These are phyloP conservation scores for Coprinellus micaceus DNA, from an alignment of 768 basidiomycete species.

Conservation along the genomic window DNA sequence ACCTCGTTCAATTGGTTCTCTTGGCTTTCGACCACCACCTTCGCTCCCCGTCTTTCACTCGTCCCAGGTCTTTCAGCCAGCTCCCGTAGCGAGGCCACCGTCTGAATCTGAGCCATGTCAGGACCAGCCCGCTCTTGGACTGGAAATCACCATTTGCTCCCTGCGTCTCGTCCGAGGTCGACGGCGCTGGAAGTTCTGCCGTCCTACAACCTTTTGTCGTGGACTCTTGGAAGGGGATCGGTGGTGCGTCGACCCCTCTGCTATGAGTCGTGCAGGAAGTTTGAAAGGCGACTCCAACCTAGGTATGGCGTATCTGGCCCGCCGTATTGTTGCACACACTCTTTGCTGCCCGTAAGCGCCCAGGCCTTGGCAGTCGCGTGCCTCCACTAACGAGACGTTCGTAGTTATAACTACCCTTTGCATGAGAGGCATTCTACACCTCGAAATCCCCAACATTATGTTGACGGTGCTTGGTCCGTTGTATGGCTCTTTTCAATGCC, in stretches of 20 bases:
- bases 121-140: slow-evolving; percentile 1
- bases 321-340: slow-evolving; percentile 59
- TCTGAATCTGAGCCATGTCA: neutral
- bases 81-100: neutral
- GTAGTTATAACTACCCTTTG: slow-evolving; percentile 44
- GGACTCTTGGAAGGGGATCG: slow-evolving; percentile 32
- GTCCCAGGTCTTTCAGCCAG: too few relatives aligned
- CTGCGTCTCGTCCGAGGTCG: slow-evolving; percentile 23
- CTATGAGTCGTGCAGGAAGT: neutral
- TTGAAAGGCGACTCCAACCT: neutral
- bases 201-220: slow-evolving; percentile 26
- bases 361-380: neutral
- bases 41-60: too few relatives aligned
- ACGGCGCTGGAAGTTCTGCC: slow-evolving; percentile 16
- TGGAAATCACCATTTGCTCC: slow-evolving; percentile 14
- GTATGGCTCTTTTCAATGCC: neutral
- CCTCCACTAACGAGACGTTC: neutral
- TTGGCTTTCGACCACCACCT: too few relatives aligned
- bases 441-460: slow-evolving; percentile 54
- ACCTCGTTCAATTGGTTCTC: too few relatives aligned
- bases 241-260: slow-evolving; percentile 20
- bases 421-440: slow-evolving; percentile 32
- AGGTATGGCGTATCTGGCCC: slow-evolving; percentile 66
- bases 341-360: slow-evolving; percentile 45
- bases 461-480: slow-evolving; percentile 54